Evolutionary conservation across 2,329 filamentous ascomycete species (phyloP).

Genomic region (Aspergillus pseudoviridinutans): DNA sequence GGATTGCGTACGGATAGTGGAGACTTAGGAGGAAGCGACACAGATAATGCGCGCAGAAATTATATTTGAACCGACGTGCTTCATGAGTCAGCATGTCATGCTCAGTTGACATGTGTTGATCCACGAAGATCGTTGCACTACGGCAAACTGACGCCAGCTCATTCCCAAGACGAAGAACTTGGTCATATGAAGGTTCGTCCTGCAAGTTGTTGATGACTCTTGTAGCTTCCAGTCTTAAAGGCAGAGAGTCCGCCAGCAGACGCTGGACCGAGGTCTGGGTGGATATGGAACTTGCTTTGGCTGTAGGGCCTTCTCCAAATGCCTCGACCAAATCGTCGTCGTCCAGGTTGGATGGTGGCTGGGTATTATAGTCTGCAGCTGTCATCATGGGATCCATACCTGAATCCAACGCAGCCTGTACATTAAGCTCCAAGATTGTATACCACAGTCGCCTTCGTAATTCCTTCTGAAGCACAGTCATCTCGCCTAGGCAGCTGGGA

Average conservation of each 20-base stretch:
- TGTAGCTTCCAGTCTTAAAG: constrained; percentile 8
- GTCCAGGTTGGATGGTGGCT: constrained; percentile 18
- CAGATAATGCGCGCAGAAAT: constrained; percentile 16
- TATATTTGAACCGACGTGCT: constrained; percentile 10
- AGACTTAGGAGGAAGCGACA: constrained; percentile 19
- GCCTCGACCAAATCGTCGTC: constrained; percentile 9
- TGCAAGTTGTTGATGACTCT: constrained; percentile 20
- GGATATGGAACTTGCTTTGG: background rate
- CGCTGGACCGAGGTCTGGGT: background rate
- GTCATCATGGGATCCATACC: constrained; percentile 28
- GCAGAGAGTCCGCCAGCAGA: constrained; percentile 12
- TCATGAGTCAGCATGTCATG: background rate
- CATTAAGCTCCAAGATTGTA: constrained; percentile 32
- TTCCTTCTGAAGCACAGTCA: constrained; percentile 18
- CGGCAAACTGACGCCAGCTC: constrained; percentile 12
- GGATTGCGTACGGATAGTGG: constrained; percentile 22
- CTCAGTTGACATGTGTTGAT: background rate
- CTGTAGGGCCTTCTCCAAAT: too few species aligned
- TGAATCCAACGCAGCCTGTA: constrained; percentile 30
- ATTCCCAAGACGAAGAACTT: constrained; percentile 15
- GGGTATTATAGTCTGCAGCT: constrained; percentile 30
- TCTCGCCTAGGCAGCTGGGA: constrained; percentile 19
- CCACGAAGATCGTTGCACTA: background rate
- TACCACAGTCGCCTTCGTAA: constrained; percentile 32
- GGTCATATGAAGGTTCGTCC: constrained; percentile 16